Conservation (phyloP, 73 alveolate species). For the Paramecium caudatum region DNA sequence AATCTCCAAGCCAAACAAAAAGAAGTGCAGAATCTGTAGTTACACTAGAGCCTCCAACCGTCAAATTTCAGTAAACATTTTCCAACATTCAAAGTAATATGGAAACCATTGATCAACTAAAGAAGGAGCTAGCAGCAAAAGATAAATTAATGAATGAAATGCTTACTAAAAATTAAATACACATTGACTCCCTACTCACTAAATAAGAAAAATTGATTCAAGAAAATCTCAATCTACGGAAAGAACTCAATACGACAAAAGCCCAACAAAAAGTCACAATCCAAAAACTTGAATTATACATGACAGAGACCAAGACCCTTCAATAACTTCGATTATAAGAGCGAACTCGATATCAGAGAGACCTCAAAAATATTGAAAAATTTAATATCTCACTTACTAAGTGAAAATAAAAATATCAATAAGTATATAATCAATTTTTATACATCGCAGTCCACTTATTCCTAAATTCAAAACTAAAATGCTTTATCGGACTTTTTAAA, state of each 20-base stretch:
- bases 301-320: slow-evolving; percentile 30
- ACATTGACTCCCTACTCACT: slow-evolving; percentile 9
- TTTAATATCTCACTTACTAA: slow-evolving; percentile 31
- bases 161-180: neutral
- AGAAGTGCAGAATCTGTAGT: slow-evolving; percentile 38
- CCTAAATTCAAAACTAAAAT: slow-evolving; percentile 7
- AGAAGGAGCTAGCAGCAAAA: slow-evolving; percentile 7
- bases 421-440: neutral
- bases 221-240: slow-evolving; percentile 36
- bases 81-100: slow-evolving; percentile 35
- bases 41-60: slow-evolving; percentile 41
- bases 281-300: slow-evolving; percentile 10
- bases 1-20: slow-evolving; percentile 10
- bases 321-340: slow-evolving; percentile 18
- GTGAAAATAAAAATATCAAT: slow-evolving; percentile 19
- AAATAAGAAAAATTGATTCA: slow-evolving; percentile 25
- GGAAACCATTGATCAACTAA: neutral
- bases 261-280: neutral
- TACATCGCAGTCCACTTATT: neutral
- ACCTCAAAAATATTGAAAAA: slow-evolving; percentile 5
- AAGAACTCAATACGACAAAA: slow-evolving; percentile 5
- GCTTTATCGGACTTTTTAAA: neutral
- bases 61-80: slow-evolving; percentile 16
- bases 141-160: neutral
- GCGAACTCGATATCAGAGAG: slow-evolving; percentile 32